Evolutionary conservation across 2,329 filamentous ascomycete species (phyloP).

Genomic region (Albifimbria verrucaria): DNA sequence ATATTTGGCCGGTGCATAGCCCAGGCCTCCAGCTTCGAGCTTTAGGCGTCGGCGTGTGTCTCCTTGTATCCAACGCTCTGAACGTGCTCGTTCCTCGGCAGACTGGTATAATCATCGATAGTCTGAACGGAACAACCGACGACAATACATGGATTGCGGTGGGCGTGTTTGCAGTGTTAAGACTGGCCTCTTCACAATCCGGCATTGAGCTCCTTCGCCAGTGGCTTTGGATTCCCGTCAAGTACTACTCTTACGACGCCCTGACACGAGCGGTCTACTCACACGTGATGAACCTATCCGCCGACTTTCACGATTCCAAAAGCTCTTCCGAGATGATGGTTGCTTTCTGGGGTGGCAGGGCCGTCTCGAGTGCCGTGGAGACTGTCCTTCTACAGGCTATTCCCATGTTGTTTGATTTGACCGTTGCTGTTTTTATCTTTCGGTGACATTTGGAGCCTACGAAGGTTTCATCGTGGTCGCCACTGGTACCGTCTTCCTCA

Average conservation of each 20-base stretch:
- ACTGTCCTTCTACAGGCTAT: conserved; percentile 55
- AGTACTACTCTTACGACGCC: conserved; percentile 53
- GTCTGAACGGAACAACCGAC: conserved; percentile 49
- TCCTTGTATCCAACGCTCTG: conserved; percentile 68
- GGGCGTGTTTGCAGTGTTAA: conserved; percentile 46
- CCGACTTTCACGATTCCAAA: conserved; percentile 60
- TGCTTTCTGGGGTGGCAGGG: conserved; percentile 52
- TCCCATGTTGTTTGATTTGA: conserved; percentile 59
- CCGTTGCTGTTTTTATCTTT: conserved; percentile 58
- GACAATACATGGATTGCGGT: conserved; percentile 52
- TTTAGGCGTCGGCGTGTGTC: conserved; percentile 61
- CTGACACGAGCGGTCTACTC: conserved; percentile 54
- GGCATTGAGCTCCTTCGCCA: conserved; percentile 51
- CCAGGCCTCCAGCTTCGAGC: conserved; percentile 65
- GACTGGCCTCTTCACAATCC: conserved; percentile 51
- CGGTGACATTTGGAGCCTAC: conserved; percentile 55
- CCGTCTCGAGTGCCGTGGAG: conserved; percentile 54
- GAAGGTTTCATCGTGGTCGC: conserved; percentile 61
- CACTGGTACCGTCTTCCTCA: conserved; percentile 54
- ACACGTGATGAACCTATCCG: conserved; percentile 58
- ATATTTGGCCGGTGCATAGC: conserved; percentile 72
- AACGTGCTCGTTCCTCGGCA: conserved; percentile 79
- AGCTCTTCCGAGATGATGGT: conserved; percentile 57
- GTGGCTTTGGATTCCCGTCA: conserved; percentile 57
- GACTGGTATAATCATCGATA: conserved; percentile 74